Conservation (phyloP, 2,329 filamentous ascomycete species). For the Colletotrichum eremochloae region DNA sequence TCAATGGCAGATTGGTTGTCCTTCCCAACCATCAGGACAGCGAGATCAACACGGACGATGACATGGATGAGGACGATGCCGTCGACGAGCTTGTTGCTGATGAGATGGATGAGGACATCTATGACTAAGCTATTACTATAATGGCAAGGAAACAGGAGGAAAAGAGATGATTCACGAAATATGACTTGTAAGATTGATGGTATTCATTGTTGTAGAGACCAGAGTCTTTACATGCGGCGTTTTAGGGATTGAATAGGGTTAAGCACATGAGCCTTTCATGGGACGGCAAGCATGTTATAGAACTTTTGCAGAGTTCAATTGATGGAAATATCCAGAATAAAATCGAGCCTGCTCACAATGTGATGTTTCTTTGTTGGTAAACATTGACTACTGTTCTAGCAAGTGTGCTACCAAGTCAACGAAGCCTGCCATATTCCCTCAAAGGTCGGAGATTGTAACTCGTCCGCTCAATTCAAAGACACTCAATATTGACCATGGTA, state of each 20-base stretch:
- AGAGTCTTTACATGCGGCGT: constrained; percentile 19
- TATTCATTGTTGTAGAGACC: constrained; percentile 2
- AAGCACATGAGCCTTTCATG: neutral
- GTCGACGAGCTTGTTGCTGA: constrained; percentile 75
- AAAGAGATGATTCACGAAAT: constrained; percentile 23
- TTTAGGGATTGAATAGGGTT: constrained; percentile 8
- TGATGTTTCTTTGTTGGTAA: neutral
- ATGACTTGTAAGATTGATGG: constrained; percentile 12
- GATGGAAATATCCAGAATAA: neutral
- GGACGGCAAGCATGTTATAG: constrained; percentile 3
- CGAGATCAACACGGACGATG: constrained; percentile 69
- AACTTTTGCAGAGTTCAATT: constrained; percentile 20
- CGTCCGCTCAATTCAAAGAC: neutral
- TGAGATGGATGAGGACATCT: constrained; percentile 71
- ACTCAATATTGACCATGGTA: neutral
- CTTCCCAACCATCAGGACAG: constrained; percentile 83
- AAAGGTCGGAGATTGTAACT: neutral
- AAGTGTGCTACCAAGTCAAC: neutral
- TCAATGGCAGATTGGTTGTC: constrained; percentile 84
- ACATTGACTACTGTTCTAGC: neutral
- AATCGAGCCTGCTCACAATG: neutral
- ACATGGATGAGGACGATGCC: constrained; percentile 80
- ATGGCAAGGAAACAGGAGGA: neutral
- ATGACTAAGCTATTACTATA: constrained; percentile 50
- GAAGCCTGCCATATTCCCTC: neutral